Conservation (phyloP, 202 grass and related monocot species). For the Panicum virgatum region DNA sequence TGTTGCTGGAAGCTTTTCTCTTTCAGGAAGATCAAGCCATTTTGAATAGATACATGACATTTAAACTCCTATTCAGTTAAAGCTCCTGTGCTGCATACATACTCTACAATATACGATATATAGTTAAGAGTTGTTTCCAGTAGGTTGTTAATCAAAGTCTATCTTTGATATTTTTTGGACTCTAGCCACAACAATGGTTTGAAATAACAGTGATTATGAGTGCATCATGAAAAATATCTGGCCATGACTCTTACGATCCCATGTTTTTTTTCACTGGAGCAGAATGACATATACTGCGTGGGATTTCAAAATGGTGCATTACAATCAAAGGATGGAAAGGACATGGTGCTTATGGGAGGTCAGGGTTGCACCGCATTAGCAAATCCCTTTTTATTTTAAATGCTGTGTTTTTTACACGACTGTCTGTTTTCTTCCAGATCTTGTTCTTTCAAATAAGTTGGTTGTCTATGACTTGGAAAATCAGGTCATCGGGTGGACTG, state of each 20-base stretch:
- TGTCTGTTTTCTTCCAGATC: neutral
- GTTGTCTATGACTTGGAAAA: conserved; percentile 23
- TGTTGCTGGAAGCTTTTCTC: neutral
- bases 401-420: neutral
- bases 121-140: neutral
- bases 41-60: neutral
- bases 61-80: neutral
- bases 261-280: conserved; percentile 26
- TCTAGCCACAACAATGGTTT: neutral
- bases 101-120: neutral
- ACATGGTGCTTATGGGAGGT: conserved; percentile 96
- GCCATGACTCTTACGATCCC: neutral
- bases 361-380: conserved; percentile 26
- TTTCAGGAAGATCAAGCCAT: neutral
- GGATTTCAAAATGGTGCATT: conserved; percentile 95
- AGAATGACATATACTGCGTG: conserved; percentile 67
- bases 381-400: neutral
- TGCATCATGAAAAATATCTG: neutral
- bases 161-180: neutral
- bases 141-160: neutral
- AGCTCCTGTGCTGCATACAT: neutral
- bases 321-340: conserved; percentile 90
- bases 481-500: conserved; percentile 7
- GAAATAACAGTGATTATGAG: neutral
- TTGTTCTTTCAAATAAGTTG: conserved; percentile 8